Evolutionary conservation across 495 filamentous ascomycete genomes (phyloP), one percentile per base, ranked within the genome.

Genomic region (Trichoderma virens): DNA sequence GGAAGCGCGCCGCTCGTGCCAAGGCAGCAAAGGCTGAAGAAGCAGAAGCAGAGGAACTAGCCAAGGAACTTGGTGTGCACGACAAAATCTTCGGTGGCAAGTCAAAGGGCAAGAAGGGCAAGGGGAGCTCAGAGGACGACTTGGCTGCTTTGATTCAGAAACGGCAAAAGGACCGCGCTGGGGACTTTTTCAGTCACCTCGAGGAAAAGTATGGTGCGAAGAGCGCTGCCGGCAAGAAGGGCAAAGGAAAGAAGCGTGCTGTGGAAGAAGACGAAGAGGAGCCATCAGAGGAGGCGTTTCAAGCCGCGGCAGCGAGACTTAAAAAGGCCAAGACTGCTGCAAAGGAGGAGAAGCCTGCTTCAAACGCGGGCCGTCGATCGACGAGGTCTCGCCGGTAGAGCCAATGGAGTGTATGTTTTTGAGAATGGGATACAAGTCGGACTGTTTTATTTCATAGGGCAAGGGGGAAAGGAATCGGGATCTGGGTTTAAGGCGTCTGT

Each of bases 261-360:
- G 85, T 77, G 8, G 78, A 79, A 45, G 76, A 79, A 3, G 86
- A 86, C 69, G 78, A 79, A 51, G 76, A 80, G 2, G 86, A 86
- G 70, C 86, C 87, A 11, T 80, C 85, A 0, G 90, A 91, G 70
- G 88, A 89, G 73, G 80, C 83, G 11, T 92, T 91, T 68, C 80
- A 85, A 67, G 79, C 76, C 27, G 78, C 76, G 23, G 75, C 72
- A 1, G 74, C 75, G 11, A 76, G 68, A 61, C 65, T 74, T 59
- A 82, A 80, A 70, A 81, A 78, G 66, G 71, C 65, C 16, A 81
- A 78, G 69, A 41, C 62, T 23, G 54, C 18, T 28, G 23, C 8
- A 2, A 54, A 45, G 5, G 59, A 65, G 32, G 18, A 34, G 2
- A 56, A 38, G 2, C n/a, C 41, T 51, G 16, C 59, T 2, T 18